Conservation (phyloP, 2,329 filamentous ascomycete species). For the Colletotrichum echinochloae region DNA sequence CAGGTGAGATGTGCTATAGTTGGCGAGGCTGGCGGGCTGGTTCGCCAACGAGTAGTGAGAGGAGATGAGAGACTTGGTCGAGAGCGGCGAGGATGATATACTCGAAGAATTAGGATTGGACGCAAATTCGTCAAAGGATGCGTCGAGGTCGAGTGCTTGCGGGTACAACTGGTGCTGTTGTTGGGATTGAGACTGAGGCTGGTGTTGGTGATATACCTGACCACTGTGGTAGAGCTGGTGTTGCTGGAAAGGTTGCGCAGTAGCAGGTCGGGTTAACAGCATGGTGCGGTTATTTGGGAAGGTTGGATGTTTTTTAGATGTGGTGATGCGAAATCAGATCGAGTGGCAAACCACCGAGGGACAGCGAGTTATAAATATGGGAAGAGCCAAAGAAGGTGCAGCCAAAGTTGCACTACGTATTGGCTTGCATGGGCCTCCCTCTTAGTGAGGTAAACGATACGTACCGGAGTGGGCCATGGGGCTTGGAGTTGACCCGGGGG, state of each 20-base stretch:
- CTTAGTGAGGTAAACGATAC: constrained; percentile 25
- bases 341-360: constrained; percentile 38
- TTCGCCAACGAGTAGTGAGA: constrained; percentile 45
- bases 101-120: constrained; percentile 14
- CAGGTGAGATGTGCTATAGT: constrained; percentile 5
- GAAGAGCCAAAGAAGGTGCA: constrained; percentile 22
- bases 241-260: constrained; percentile 30
- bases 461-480: constrained; percentile 8
- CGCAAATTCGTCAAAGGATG: constrained; percentile 19
- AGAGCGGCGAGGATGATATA: constrained; percentile 35
- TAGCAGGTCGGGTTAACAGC: constrained; percentile 36
- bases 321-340: background rate
- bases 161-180: constrained; percentile 15
- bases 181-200: constrained; percentile 7
- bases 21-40: constrained; percentile 37
- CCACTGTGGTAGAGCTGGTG: constrained; percentile 13
- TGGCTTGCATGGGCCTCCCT: constrained; percentile 16
- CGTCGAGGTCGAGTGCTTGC: constrained; percentile 27
- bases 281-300: constrained; percentile 29
- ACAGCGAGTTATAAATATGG: constrained; percentile 33
- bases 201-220: constrained; percentile 12
- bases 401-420: constrained; percentile 26
- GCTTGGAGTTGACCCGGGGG: constrained; percentile 19
- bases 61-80: constrained; percentile 39
- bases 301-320: constrained; percentile 17